These are phyloP conservation scores for Davidsoniella neocaledoniae DNA, from an alignment of 2,329 filamentous ascomycete genomes.

Conservation along the genomic window DNA sequence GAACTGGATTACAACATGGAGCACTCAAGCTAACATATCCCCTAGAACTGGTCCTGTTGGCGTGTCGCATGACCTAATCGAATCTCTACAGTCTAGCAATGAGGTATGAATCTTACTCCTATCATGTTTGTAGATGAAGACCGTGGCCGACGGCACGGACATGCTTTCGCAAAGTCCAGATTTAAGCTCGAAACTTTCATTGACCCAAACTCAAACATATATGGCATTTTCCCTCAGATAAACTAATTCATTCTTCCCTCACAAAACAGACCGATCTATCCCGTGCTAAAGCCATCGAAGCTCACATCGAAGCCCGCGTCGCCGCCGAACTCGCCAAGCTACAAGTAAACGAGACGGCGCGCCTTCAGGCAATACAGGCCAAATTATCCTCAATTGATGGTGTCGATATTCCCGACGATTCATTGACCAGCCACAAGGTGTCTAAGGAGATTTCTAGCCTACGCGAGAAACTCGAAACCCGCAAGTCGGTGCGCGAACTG, in stretches of 20 bases:
- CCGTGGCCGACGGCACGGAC: no score
- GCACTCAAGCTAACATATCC: not conserved
- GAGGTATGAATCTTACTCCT: conserved; percentile 43
- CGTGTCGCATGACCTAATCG: conserved; percentile 65
- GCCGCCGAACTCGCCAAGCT: conserved; percentile 70
- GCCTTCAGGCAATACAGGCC: conserved; percentile 52
- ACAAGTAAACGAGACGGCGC: conserved; percentile 49
- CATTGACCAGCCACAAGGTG: conserved; percentile 28
- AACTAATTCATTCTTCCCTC: not conserved
- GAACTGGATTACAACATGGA: not conserved
- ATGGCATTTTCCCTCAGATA: no score
- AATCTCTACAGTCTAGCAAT: conserved; percentile 65
- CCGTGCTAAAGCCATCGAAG: conserved; percentile 66
- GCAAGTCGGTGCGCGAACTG: conserved; percentile 49
- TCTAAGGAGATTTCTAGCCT: conserved; percentile 43
- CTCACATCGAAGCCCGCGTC: conserved; percentile 77
- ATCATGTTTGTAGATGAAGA: not conserved
- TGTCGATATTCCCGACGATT: conserved; percentile 23
- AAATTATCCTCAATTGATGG: conserved; percentile 45
- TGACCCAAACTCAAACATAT: not conserved
- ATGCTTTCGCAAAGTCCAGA: no score
- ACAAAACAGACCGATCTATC: conserved; percentile 63
- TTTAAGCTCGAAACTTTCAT: not conserved
- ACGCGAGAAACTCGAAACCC: conserved; percentile 40
- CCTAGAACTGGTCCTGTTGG: conserved; percentile 27